Evolutionary conservation across 441 rosid species (phyloP), one percentile per base, ranked within the genome.

Genomic region (Arabidopsis lyrata): DNA sequence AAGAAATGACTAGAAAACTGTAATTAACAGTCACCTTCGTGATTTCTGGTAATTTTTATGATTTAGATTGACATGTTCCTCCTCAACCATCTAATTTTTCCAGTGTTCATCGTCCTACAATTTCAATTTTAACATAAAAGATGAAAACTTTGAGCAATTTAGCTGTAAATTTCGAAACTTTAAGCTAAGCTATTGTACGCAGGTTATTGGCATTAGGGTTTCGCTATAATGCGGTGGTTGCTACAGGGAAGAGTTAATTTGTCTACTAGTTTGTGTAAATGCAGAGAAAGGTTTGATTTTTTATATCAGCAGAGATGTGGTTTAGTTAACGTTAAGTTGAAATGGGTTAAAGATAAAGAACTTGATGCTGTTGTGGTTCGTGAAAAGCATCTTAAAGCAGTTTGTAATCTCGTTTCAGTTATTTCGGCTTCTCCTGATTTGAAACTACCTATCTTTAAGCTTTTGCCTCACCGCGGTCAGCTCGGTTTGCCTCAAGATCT

Each of bases 271-370:
- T 74, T 81, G 6, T 52, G 61, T 77, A 76, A 75, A 64, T 78
- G 70, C 50, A 84, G 68, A 34, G 47, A 18, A 68, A 83, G 88
- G 24, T 83, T 66, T 66, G 70, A 54, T 73, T 80, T 36, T 74
- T 79, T 22, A 2, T 24, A 24, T 22, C 86, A 83, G 68, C 97
- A 90, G 75, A 83, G 52, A 55, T 75, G 69, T 72, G 63, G 83
- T 69, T 63, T 93, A 44, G 96, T 93, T 56, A 90, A 93, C 61
- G 87, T 93, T 0, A 93, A 90, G 74, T 63, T 93, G 60, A 91
- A 91, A 84, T 89, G 98, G 98, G 97, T 68, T 8, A 93, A 93
- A 80, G 97, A 93, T 76, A 83, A 78, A 22, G 80, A 80, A 5
- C 82, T 93, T 7, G 98, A 93, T 70, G 81, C 79, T 16, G 88